Percentiles rank a stretch among this genome's conserved stretches.
Evolutionary conservation across 1,139 yeast species (phyloP).

Genomic region (Pichia sp.): DNA sequence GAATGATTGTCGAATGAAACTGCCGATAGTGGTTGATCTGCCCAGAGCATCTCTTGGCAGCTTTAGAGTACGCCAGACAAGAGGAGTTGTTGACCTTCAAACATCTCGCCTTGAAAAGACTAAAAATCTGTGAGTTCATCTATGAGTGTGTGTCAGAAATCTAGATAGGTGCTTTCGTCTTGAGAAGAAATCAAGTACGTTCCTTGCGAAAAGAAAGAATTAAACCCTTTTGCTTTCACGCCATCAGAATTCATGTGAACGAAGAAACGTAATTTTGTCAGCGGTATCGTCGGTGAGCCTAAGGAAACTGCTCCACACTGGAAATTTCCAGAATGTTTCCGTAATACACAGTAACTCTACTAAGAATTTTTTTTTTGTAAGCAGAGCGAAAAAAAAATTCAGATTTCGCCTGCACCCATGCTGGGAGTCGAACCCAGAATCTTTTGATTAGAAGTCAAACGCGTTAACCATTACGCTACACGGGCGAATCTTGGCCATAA

Average conservation of each 20-base stretch:
- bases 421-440: slow-evolving; percentile 5
- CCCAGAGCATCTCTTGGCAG: neutral
- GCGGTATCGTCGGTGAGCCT: neutral
- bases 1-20: slow-evolving; percentile 28
- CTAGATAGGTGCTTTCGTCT: neutral
- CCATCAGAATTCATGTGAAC: neutral
- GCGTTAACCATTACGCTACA: slow-evolving; percentile 4
- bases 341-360: no score
- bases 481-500: neutral
- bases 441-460: slow-evolving; percentile 4
- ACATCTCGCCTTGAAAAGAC: slow-evolving; percentile 1
- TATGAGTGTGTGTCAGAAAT: neutral
- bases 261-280: neutral
- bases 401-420: slow-evolving; percentile 4
- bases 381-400: neutral
- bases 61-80: neutral
- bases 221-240: neutral
- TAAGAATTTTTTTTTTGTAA: neutral
- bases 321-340: neutral
- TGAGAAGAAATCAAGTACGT: neutral
- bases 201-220: no score
- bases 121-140: neutral
- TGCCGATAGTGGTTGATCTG: slow-evolving; percentile 1
- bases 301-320: neutral
- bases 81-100: neutral